phyloP scores from a whole-genome alignment of 768 basidiomycete genomes.

The Tricholoma sp. region DNA sequence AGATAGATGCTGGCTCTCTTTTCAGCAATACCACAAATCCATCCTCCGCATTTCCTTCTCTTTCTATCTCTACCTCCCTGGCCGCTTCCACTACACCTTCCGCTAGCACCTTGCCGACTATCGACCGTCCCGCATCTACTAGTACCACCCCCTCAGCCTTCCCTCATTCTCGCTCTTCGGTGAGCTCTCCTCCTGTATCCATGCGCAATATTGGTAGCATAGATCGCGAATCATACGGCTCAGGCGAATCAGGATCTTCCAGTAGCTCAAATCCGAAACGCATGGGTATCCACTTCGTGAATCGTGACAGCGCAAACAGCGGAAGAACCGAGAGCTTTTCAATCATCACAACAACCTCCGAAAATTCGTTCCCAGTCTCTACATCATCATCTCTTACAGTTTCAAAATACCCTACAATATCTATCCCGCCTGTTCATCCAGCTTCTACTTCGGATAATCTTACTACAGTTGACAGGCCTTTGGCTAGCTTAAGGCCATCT shows the following conservation, averaged over 20 bases:
- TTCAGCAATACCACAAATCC: not conserved
- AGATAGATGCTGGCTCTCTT: not conserved
- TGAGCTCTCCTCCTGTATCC: not conserved
- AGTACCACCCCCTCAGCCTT: not conserved
- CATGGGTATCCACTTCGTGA: conserved; percentile 8
- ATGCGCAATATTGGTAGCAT: not conserved
- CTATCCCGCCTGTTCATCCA: conserved; percentile 14
- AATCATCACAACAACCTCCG: conserved; percentile 11
- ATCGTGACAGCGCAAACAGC: conserved; percentile 1
- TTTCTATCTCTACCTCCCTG: not conserved
- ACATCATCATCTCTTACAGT: conserved; percentile 8
- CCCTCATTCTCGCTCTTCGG: not conserved
- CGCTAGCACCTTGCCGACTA: not conserved
- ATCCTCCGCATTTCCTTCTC: not conserved
- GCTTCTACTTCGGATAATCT: conserved; percentile 1
- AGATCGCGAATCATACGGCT: conserved; percentile 14
- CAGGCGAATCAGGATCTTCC: conserved; percentile 16
- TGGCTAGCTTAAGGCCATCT: not conserved
- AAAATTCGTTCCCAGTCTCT: conserved; percentile 8
- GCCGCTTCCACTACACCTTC: not conserved
- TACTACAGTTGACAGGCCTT: not conserved
- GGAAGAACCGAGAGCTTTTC: conserved; percentile 10
- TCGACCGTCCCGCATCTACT: no score
- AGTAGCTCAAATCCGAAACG: conserved; percentile 15
- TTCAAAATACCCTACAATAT: conserved; percentile 15